Conservation (phyloP, 495 filamentous ascomycete species). For the Aspergillus nidulans region DNA sequence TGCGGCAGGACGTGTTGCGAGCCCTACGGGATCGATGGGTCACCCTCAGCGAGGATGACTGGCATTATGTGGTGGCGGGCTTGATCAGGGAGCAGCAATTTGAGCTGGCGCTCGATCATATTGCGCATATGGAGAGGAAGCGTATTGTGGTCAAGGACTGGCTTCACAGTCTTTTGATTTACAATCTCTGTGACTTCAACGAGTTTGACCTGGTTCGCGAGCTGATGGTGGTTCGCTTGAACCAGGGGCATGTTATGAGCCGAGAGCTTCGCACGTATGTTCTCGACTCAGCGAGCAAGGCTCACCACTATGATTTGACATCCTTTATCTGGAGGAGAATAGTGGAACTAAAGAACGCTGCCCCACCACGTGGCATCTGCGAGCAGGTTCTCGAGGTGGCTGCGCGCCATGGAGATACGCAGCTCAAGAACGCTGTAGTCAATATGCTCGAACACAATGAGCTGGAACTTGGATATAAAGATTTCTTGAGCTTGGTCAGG, state of each 20-base stretch:
- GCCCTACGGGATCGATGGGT: constrained; percentile 65
- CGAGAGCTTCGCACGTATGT: constrained; percentile 61
- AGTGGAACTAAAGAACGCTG: constrained; percentile 54
- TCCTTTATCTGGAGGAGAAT: constrained; percentile 59
- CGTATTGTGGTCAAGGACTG: constrained; percentile 56
- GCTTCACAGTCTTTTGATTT: constrained; percentile 72
- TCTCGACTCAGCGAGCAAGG: constrained; percentile 60
- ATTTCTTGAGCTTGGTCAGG: constrained; percentile 74
- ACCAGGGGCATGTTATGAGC: constrained; percentile 43
- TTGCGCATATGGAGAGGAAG: constrained; percentile 60
- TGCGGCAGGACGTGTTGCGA: constrained; percentile 64
- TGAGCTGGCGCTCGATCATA: constrained; percentile 72
- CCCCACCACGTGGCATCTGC: constrained; percentile 61
- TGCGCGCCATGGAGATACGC: constrained; percentile 57
- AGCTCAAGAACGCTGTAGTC: constrained; percentile 45
- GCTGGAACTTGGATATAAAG: constrained; percentile 50
- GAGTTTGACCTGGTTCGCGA: constrained; percentile 73
- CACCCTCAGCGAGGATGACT: constrained; percentile 56
- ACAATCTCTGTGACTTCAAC: constrained; percentile 59
- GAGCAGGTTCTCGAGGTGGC: constrained; percentile 65
- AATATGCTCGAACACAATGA: constrained; percentile 42
- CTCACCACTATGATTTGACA: constrained; percentile 50
- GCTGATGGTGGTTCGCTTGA: constrained; percentile 53
- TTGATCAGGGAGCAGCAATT: constrained; percentile 74
- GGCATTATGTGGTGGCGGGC: constrained; percentile 65